A percentile compares a stretch with the other conserved stretches of the same genome.
These are phyloP conservation scores for Neurospora intermedia DNA, from an alignment of 495 filamentous ascomycete species.

Conservation along the genomic window DNA sequence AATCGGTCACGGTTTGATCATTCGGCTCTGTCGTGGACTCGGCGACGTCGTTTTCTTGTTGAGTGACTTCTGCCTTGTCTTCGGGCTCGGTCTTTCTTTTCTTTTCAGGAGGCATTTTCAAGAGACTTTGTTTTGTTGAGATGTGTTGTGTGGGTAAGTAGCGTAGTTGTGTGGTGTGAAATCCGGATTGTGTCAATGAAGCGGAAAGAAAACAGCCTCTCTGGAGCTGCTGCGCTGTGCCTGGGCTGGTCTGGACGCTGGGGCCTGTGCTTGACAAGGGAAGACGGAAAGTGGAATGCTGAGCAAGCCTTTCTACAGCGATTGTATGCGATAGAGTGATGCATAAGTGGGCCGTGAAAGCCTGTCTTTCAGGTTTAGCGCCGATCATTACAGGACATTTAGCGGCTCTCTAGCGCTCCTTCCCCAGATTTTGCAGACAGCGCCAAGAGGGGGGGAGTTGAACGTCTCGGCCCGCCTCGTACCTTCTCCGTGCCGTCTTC, in stretches of 20 bases:
- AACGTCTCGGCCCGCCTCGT: neutral
- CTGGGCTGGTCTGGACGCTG: neutral
- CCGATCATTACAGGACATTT: neutral
- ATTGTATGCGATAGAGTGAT: neutral
- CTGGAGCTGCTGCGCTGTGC: neutral
- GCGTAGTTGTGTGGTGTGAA: neutral
- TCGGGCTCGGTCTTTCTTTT: constrained; percentile 34
- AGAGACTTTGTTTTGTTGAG: neutral
- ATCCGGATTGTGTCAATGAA: neutral
- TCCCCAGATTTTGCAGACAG: neutral
- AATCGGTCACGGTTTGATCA: constrained; percentile 6
- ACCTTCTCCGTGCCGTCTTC: neutral
- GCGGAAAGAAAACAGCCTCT: neutral
- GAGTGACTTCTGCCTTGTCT: constrained; percentile 10
- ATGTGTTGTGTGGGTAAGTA: neutral
- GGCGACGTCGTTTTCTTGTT: constrained; percentile 1
- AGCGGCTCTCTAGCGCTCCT: neutral
- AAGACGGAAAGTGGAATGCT: neutral
- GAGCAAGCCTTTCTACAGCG: neutral
- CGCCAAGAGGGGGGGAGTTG: neutral
- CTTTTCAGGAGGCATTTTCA: constrained; percentile 35
- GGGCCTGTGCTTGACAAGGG: neutral
- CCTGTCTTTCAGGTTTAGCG: neutral
- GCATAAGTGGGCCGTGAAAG: neutral
- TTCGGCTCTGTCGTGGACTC: constrained; percentile 3